Evolutionary conservation across 441 rosid genomes (phyloP), one percentile per base, ranked within the genome.

Genomic region (Francoa sonchifolia): DNA sequence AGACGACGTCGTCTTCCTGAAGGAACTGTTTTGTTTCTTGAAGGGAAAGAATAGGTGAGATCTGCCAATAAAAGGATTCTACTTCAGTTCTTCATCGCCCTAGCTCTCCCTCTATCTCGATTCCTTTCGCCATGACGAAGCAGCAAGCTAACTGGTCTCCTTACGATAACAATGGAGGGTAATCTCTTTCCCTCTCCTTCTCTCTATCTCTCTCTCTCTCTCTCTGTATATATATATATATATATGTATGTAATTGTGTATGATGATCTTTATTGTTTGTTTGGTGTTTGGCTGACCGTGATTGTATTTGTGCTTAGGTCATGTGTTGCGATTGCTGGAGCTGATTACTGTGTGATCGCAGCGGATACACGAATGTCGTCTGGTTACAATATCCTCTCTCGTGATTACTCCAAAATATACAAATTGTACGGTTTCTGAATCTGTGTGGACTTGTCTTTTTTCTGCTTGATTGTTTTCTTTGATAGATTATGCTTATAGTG

Each of bases 291-390:
- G n/a, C n/a, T n/a, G n/a, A n/a, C n/a, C n/a, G n/a, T n/a, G n/a
- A n/a, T n/a, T n/a, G n/a, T n/a, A n/a, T n/a, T n/a, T n/a, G n/a
- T n/a, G n/a, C n/a, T n/a, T n/a, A 92, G 99, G 57, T 62, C 96
- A 30, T 80, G 94, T 42, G 99, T 86, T 31, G 96, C 95, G 33
- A 71, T 92, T 41, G 99, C 96, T 7, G 99, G 99, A 40, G 77
- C 86, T 19, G 82, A 86, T 65, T 92, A 92, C 55, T 92, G 99
- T 32, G 99, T 92, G 3, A 62, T 92, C 38, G 95, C 99, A 0
- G 93, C 96, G 3, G 99, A 86, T 61, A 83, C 96, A 33, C 77
- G 95, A 5, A 73, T 86, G 95, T 86, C 95, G 26, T 71, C 86
- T 0, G 96, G 99, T 26, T 90, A 86, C 74, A 83, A 59, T 58